Evolutionary conservation across 305 asterid species (phyloP).

Genomic region (Nicotiana rustica): DNA sequence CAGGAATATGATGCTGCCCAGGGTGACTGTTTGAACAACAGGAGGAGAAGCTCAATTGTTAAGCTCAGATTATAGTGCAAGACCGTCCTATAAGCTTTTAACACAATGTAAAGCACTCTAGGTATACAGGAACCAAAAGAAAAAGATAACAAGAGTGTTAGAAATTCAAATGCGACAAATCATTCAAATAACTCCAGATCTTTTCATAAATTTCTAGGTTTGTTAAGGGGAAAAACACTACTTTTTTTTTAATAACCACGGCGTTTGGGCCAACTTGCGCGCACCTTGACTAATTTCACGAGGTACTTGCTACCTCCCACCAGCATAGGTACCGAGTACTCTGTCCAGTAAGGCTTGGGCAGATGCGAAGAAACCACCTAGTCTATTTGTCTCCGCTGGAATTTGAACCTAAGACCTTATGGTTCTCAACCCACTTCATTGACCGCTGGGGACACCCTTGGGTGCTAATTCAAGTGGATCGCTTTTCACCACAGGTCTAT

Average conservation of each 20-base stretch:
- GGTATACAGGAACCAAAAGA: conserved; percentile 4
- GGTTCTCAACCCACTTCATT: too few relatives aligned
- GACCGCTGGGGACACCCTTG: too few relatives aligned
- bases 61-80: conserved; percentile 32
- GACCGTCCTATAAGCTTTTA: neutral
- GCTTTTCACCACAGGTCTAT: neutral
- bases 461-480: neutral
- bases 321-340: too few relatives aligned
- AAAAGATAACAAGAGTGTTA: neutral
- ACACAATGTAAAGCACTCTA: neutral
- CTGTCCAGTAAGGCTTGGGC: too few relatives aligned
- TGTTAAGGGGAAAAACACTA: neutral
- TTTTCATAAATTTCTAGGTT: neutral
- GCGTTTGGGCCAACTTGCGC: too few relatives aligned
- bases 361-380: too few relatives aligned
- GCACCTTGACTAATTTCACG: too few relatives aligned
- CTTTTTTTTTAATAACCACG: too few relatives aligned
- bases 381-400: too few relatives aligned
- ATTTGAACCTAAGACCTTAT: too few relatives aligned
- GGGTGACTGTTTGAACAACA: conserved; percentile 57
- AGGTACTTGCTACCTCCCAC: too few relatives aligned
- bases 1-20: conserved; percentile 55
- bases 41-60: conserved; percentile 38
- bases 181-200: neutral
- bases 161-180: neutral